Evolutionary conservation across 2,329 filamentous ascomycete species (phyloP).

Genomic region (Fusarium sp.): DNA sequence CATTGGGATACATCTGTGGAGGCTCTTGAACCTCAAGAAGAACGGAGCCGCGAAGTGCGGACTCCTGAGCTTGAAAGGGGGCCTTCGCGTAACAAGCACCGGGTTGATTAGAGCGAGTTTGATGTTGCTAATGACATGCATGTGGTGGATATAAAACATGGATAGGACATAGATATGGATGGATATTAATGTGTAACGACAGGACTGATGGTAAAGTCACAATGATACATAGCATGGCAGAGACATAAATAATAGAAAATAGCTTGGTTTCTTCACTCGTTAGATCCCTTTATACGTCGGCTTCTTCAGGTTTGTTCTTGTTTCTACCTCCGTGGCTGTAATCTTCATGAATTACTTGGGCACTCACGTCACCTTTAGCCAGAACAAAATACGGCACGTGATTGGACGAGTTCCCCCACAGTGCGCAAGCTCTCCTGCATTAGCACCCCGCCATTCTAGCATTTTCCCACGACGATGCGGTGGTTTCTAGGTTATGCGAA

Average conservation of each 20-base stretch:
- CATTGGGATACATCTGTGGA: conserved; percentile 85
- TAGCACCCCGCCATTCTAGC: conserved; percentile 25
- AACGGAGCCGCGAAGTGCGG: conserved; percentile 15
- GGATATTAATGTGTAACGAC: conserved; percentile 27
- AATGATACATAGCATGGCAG: conserved; percentile 24
- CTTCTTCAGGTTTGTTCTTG: not conserved
- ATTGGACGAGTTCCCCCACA: conserved; percentile 29
- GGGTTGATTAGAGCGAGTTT: conserved; percentile 41
- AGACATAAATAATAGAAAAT: conserved; percentile 18
- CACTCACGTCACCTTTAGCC: too few species aligned
- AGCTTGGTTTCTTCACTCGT: not conserved
- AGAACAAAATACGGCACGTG: conserved; percentile 16
- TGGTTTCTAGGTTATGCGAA: conserved; percentile 37
- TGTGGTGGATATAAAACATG: conserved; percentile 2
- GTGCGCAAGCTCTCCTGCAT: conserved; percentile 11
- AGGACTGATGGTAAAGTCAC: conserved; percentile 7
- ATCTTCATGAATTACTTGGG: not conserved
- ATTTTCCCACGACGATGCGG: conserved; percentile 33
- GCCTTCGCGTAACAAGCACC: conserved; percentile 42
- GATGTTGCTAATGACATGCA: conserved; percentile 7
- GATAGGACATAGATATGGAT: conserved; percentile 8
- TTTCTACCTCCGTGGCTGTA: too few species aligned
- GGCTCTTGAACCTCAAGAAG: conserved; percentile 49
- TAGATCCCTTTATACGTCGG: too few species aligned
- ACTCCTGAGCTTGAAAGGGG: conserved; percentile 48